A percentile compares a stretch with the other conserved stretches of the same genome.
These are phyloP conservation scores for Salvia hispanica DNA, from an alignment of 257 asterid species.

Conservation along the genomic window DNA sequence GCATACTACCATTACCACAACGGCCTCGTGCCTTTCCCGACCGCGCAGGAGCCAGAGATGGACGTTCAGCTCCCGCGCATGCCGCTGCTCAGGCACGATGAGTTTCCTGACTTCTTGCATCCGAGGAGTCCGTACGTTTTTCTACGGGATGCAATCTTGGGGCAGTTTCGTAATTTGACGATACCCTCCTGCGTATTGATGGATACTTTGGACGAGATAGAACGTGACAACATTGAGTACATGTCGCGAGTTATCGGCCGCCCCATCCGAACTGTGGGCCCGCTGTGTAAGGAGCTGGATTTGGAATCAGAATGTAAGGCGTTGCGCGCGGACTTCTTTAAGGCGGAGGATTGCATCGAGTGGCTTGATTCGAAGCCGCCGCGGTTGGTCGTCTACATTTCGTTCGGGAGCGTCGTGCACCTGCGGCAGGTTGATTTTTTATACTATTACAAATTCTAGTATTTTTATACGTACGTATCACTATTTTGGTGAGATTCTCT, in stretches of 20 bases:
- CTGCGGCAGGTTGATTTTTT: slow-evolving; percentile 38
- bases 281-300: slow-evolving; percentile 48
- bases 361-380: slow-evolving; percentile 61
- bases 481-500: no score
- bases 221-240: slow-evolving; percentile 38
- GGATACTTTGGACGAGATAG: slow-evolving; percentile 73
- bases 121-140: slow-evolving; percentile 43
- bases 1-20: slow-evolving; percentile 57
- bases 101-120: slow-evolving; percentile 61
- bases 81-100: slow-evolving; percentile 69
- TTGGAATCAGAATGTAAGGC: background rate
- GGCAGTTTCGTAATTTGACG: slow-evolving; percentile 53
- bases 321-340: slow-evolving; percentile 47
- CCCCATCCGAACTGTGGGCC: slow-evolving; percentile 65
- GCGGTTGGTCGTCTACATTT: slow-evolving; percentile 68
- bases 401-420: slow-evolving; percentile 70
- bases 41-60: slow-evolving; percentile 43
- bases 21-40: slow-evolving; percentile 50
- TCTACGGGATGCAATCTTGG: slow-evolving; percentile 49
- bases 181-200: slow-evolving; percentile 56
- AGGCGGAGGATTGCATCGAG: slow-evolving; percentile 48
- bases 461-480: no score
- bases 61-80: slow-evolving; percentile 57
- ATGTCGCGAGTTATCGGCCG: slow-evolving; percentile 47
- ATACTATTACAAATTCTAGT: no score